Conservation (phyloP, 495 filamentous ascomycete species). For the Lasiosphaeriaceae sp. region DNA sequence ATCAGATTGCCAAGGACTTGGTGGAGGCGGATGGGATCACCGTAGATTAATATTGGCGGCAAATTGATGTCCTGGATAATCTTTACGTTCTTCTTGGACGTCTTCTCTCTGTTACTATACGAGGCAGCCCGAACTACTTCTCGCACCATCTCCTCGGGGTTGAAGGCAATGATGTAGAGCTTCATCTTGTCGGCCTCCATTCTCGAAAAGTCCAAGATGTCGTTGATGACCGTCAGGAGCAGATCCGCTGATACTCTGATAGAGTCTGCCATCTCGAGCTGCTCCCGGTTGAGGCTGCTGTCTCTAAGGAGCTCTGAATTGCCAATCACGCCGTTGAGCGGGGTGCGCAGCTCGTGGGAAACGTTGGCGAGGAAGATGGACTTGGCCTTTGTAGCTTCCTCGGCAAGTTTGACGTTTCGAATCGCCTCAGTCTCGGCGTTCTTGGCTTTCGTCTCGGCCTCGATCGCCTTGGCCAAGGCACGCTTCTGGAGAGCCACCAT, state of each 20-base stretch:
- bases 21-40: constrained; percentile 85
- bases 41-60: constrained; percentile 73
- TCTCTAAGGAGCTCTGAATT: constrained; percentile 83
- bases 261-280: constrained; percentile 87
- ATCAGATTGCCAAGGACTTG: constrained; percentile 93
- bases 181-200: constrained; percentile 96
- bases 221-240: constrained; percentile 89
- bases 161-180: constrained; percentile 80
- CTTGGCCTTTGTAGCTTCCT: constrained; percentile 88
- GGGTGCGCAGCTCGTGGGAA: constrained; percentile 81
- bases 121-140: constrained; percentile 83
- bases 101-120: constrained; percentile 78
- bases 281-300: constrained; percentile 71
- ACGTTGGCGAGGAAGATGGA: constrained; percentile 92
- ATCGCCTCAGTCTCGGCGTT: constrained; percentile 78
- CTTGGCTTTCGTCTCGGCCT: constrained; percentile 80
- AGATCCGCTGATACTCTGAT: constrained; percentile 88
- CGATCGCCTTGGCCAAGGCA: constrained; percentile 72
- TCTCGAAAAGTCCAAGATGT: constrained; percentile 90
- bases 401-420: constrained; percentile 80
- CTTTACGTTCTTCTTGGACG: constrained; percentile 52
- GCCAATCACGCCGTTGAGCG: constrained; percentile 85
- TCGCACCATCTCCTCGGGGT: constrained; percentile 77
- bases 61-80: constrained; percentile 73
- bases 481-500: constrained; percentile 87